These are phyloP conservation scores for Picochlorum sp. DNA, from an alignment of 139 green algal genomes.

Conservation along the genomic window DNA sequence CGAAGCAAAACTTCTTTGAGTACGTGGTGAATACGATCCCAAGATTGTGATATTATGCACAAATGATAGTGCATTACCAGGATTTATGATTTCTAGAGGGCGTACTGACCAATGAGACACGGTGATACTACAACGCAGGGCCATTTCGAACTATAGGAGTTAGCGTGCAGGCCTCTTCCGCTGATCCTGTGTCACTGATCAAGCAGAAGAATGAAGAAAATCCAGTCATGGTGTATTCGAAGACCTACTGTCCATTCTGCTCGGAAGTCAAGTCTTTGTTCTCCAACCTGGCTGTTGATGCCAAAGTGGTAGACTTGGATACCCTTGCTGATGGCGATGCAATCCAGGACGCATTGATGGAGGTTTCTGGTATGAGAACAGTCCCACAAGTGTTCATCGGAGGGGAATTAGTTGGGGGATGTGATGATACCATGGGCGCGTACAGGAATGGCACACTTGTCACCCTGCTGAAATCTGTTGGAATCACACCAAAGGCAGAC, in stretches of 20 bases:
- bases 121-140: no score
- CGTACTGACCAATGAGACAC: no score
- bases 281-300: conserved; percentile 35
- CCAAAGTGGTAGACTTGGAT: conserved; percentile 57
- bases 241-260: conserved; percentile 23
- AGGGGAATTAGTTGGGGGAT: conserved; percentile 58
- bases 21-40: no score
- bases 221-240: conserved; percentile 31
- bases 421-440: conserved; percentile 50
- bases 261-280: conserved; percentile 59
- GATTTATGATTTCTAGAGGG: no score
- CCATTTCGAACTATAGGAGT: no score
- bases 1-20: no score
- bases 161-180: not conserved
- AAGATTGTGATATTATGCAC: no score
- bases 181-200: not conserved
- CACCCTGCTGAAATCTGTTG: conserved; percentile 29
- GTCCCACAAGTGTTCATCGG: conserved; percentile 80
- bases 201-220: conserved; percentile 38
- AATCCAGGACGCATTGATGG: conserved; percentile 46
- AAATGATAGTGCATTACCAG: no score
- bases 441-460: conserved; percentile 37
- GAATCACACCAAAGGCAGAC: conserved; percentile 8
- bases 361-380: conserved; percentile 45
- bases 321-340: conserved; percentile 50